phyloP scores from a whole-genome alignment of 495 filamentous ascomycete species.

The Bacidia rubella region DNA sequence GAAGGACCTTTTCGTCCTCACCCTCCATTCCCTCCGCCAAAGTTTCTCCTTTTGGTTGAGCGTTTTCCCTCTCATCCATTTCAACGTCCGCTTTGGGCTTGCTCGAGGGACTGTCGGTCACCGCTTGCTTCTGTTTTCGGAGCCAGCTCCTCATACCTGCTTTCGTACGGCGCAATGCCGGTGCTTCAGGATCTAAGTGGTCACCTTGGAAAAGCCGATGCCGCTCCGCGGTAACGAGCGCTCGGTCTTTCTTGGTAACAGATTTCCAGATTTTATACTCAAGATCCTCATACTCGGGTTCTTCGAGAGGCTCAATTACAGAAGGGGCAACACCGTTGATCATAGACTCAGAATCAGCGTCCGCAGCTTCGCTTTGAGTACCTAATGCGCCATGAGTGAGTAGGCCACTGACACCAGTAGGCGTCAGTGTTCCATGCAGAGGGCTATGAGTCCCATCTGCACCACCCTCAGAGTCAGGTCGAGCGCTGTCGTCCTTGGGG shows the following conservation, averaged over 20 bases:
- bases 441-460: constrained; percentile 68
- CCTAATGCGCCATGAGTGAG: constrained; percentile 38
- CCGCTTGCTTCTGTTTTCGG: constrained; percentile 53
- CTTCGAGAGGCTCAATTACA: constrained; percentile 22
- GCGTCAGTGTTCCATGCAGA: constrained; percentile 64
- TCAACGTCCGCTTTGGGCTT: constrained; percentile 32
- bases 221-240: constrained; percentile 62
- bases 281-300: constrained; percentile 59
- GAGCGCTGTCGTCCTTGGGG: constrained; percentile 31
- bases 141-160: constrained; percentile 71
- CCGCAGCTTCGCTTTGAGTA: constrained; percentile 68
- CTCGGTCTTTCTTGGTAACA: constrained; percentile 91
- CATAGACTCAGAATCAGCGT: constrained; percentile 56
- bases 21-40: constrained; percentile 86
- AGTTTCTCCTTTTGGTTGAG: constrained; percentile 46
- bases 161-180: constrained; percentile 67
- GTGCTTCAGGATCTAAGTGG: constrained; percentile 74
- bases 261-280: constrained; percentile 98
- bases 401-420: constrained; percentile 56
- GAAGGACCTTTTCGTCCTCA: constrained; percentile 61
- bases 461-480: constrained; percentile 49
- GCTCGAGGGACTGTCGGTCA: constrained; percentile 28
- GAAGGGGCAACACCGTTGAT: constrained; percentile 42
- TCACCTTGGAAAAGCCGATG: constrained; percentile 75
- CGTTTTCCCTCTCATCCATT: constrained; percentile 31